Evolutionary conservation across 495 filamentous ascomycete genomes (phyloP).

Genomic region (Daldinia bambusicola): DNA sequence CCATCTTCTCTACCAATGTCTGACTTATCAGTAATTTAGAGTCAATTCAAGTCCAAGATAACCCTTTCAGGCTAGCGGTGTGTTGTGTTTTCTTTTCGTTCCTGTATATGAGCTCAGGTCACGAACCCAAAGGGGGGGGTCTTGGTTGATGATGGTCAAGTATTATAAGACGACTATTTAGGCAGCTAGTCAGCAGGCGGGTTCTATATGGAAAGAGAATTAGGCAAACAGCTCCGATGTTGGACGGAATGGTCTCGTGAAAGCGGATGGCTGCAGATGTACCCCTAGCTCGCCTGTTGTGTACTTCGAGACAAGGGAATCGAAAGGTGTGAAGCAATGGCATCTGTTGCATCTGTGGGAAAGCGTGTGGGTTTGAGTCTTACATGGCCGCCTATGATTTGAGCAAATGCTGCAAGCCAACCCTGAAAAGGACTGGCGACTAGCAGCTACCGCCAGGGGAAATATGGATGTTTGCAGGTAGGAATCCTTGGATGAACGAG

Average conservation of each 20-base stretch:
- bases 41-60: conserved; percentile 7
- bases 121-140: conserved; percentile 7
- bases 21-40: conserved; percentile 13
- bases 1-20: conserved; percentile 47
- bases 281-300: conserved; percentile 48
- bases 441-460: conserved; percentile 44
- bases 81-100: conserved; percentile 6
- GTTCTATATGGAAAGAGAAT: conserved; percentile 42
- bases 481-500: conserved; percentile 39
- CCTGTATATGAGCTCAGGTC: conserved; percentile 12
- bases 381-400: conserved; percentile 50
- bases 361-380: conserved; percentile 44
- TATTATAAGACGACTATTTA: conserved; percentile 29
- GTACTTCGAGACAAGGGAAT: conserved; percentile 47
- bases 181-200: conserved; percentile 37
- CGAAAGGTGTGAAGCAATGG: conserved; percentile 44
- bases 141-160: conserved; percentile 18
- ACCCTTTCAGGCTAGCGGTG: conserved; percentile 3
- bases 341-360: conserved; percentile 45
- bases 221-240: conserved; percentile 49
- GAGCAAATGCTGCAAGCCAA: conserved; percentile 44
- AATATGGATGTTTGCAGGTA: conserved; percentile 48
- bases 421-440: conserved; percentile 47
- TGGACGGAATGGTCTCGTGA: conserved; percentile 57
- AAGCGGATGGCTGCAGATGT: conserved; percentile 54